phyloP scores from a whole-genome alignment of 2,329 filamentous ascomycete species.

The Plectosphaerella plurivora region DNA sequence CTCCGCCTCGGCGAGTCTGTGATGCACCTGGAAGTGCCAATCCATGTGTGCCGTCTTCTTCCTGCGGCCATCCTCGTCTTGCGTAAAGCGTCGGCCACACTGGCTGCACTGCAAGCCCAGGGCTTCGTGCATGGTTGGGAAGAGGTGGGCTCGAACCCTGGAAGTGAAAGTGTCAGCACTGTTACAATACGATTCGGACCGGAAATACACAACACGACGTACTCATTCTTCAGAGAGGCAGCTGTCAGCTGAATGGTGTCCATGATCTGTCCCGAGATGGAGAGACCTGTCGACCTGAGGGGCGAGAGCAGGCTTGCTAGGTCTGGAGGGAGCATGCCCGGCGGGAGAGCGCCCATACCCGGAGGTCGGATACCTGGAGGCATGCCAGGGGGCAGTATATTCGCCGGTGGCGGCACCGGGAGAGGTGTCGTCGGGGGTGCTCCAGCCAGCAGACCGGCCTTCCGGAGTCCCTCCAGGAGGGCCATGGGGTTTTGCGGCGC shows the following conservation, averaged over 20 bases:
- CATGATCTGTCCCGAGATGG: slow-evolving; percentile 21
- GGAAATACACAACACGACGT: slow-evolving; percentile 25
- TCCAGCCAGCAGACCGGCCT: slow-evolving; percentile 59
- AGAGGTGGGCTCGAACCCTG: slow-evolving; percentile 70
- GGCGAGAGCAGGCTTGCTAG: slow-evolving; percentile 29
- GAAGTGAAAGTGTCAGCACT: slow-evolving; percentile 9
- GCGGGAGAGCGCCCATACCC: slow-evolving; percentile 18
- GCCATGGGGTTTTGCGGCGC: slow-evolving; percentile 45
- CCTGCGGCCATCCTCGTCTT: slow-evolving; percentile 71
- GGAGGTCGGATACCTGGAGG: slow-evolving; percentile 16
- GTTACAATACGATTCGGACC: slow-evolving; percentile 5
- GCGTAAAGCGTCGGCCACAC: slow-evolving; percentile 82
- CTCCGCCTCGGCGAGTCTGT: slow-evolving; percentile 79
- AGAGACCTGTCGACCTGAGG: slow-evolving; percentile 9
- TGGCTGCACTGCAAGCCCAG: slow-evolving; percentile 85
- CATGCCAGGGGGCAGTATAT: neutral
- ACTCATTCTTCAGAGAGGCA: slow-evolving; percentile 67
- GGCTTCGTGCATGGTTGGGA: slow-evolving; percentile 72
- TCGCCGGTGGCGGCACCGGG: slow-evolving; percentile 18
- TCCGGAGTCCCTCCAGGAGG: slow-evolving; percentile 63
- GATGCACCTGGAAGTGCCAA: slow-evolving; percentile 96
- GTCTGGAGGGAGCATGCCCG: slow-evolving; percentile 25
- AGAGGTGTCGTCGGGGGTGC: slow-evolving; percentile 30
- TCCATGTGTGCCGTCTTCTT: slow-evolving; percentile 92
- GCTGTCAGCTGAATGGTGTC: slow-evolving; percentile 58